These are phyloP conservation scores for Phytopythium aichiense DNA, from an alignment of 352 stramenopile genomes.

Conservation along the genomic window DNA sequence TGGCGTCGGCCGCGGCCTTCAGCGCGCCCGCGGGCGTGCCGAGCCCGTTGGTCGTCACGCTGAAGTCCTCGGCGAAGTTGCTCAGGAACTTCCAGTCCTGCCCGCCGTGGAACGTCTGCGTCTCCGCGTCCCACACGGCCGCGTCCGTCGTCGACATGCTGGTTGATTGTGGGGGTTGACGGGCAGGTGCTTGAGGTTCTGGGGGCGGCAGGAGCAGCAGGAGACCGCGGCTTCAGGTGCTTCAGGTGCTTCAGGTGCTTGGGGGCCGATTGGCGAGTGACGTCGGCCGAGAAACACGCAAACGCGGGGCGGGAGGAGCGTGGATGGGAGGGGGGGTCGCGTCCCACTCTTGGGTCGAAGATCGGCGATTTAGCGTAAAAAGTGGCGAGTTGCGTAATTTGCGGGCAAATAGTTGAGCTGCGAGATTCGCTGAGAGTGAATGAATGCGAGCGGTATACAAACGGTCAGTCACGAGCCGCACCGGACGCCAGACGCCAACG, in stretches of 20 bases:
- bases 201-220: background rate
- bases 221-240: background rate
- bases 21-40: constrained; percentile 75
- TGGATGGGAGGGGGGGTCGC: background rate
- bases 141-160: constrained; percentile 11
- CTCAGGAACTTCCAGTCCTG: constrained; percentile 90
- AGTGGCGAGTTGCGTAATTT: background rate
- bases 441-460: background rate
- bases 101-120: constrained; percentile 89
- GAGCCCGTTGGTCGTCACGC: constrained; percentile 86
- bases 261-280: constrained; percentile 4
- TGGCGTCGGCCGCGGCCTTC: constrained; percentile 56
- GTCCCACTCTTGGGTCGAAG: background rate
- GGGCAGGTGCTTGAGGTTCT: background rate
- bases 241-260: background rate
- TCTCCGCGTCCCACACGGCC: constrained; percentile 73
- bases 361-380: background rate
- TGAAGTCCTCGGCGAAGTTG: constrained; percentile 90
- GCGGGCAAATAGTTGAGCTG: background rate
- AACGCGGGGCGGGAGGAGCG: background rate
- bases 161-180: constrained; percentile 1
- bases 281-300: constrained; percentile 2
- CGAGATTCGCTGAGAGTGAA: no score
- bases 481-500: no score
- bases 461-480: no score